These are phyloP conservation scores for Trypanosoma melophagium DNA, from an alignment of 208 protist genomes.

Conservation along the genomic window DNA sequence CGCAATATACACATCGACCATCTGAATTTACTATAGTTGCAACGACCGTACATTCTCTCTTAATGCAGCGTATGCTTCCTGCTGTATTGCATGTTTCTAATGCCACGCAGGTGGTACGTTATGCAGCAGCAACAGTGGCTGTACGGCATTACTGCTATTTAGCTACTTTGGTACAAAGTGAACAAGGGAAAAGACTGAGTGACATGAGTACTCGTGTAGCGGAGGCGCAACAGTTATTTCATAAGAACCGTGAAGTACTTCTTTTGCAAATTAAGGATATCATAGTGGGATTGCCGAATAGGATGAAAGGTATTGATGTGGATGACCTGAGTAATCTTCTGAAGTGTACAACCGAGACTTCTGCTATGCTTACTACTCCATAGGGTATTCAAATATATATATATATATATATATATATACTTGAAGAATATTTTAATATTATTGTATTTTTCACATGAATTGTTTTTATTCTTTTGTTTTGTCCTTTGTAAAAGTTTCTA, in stretches of 20 bases:
- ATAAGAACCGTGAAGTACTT: not conserved
- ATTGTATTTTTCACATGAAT: not conserved
- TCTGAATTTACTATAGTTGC: not conserved
- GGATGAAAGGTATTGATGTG: not conserved
- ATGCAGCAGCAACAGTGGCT: not conserved
- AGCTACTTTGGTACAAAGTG: not conserved
- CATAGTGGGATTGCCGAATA: not conserved
- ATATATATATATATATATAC: slow-evolving; percentile 10
- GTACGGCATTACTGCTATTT: slow-evolving; percentile 9
- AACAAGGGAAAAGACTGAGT: not conserved
- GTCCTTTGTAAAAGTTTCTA: not conserved
- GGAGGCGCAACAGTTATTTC: not conserved
- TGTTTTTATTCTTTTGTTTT: slow-evolving; percentile 18
- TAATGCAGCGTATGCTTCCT: not conserved
- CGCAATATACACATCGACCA: slow-evolving; percentile 1
- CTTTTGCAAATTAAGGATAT: not conserved
- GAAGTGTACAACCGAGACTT: not conserved
- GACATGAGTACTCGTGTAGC: not conserved
- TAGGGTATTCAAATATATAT: not conserved
- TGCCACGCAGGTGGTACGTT: not conserved
- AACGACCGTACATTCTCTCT: not conserved
- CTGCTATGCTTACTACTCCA: not conserved
- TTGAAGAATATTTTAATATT: slow-evolving; percentile 1
- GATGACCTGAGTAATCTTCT: slow-evolving; percentile 3
- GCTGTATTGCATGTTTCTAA: not conserved